These are phyloP conservation scores for Claviceps quebecensis DNA, from an alignment of 2,329 filamentous ascomycete genomes.

Conservation along the genomic window DNA sequence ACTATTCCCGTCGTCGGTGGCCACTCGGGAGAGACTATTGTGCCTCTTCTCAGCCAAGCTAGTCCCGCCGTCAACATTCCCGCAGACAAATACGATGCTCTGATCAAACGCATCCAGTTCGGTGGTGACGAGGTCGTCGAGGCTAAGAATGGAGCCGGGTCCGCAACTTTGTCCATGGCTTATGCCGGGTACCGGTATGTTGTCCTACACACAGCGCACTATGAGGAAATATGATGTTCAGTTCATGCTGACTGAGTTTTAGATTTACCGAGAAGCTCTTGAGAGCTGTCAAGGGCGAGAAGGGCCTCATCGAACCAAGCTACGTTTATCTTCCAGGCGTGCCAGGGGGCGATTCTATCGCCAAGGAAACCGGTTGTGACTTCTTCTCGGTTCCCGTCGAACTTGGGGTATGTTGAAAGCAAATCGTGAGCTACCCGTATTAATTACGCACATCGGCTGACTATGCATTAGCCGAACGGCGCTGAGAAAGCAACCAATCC, in stretches of 20 bases:
- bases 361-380: conserved; percentile 69
- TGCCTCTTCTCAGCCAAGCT: conserved; percentile 90
- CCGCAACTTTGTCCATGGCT: conserved; percentile 86
- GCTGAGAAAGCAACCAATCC: conserved; percentile 76
- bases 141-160: conserved; percentile 84
- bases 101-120: conserved; percentile 93
- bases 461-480: conserved; percentile 51
- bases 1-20: conserved; percentile 88
- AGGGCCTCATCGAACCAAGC: conserved; percentile 85
- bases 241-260: conserved; percentile 7
- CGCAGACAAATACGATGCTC: conserved; percentile 74
- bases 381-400: conserved; percentile 96
- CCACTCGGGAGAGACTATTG: conserved; percentile 96
- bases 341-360: conserved; percentile 71
- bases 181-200: conserved; percentile 82
- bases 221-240: conserved; percentile 1
- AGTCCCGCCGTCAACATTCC: conserved; percentile 69
- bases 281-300: conserved; percentile 76
- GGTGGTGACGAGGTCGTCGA: conserved; percentile 95
- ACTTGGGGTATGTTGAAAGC: conserved; percentile 64
- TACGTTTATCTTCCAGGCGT: conserved; percentile 92
- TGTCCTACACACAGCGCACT: background rate
- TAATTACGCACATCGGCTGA: conserved; percentile 15
- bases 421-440: background rate
- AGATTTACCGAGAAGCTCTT: conserved; percentile 93